Base-by-base conservation (phyloP, 2,329 filamentous ascomycete genomes). In the Fusarium sublunatum region DNA sequence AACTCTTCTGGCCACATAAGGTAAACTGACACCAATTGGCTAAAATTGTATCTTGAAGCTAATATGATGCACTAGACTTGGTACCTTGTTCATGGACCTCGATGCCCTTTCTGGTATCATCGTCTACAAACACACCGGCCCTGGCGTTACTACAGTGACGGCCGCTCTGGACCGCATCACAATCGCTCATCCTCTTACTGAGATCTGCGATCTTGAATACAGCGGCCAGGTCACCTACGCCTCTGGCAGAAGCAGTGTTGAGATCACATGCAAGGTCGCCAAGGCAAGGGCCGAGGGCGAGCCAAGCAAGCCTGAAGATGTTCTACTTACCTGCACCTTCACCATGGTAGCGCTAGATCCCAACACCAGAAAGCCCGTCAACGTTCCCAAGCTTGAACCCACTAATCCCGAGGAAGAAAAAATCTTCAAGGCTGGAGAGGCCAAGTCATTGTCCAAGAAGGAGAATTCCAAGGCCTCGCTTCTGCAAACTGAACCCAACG, bases 171-270 rank as follows among this genome's bases (percentile, higher is more conserved):
- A 83, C 57, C 76, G 81, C 10, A 82, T 83, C 70, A 81, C 77
- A 7, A 80, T 93, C 65, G 85, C 90, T 43, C 85, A 91, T 57
- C 89, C 90, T 1, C 78, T 93, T 24, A 89, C 86, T 34, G 89
- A 92, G 69, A 91, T 93, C 50, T 92, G 90, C 65, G 90, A 93
- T 73, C 83, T 93, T 9, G 88, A 93, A 70, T 83, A 92, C 35
- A 91, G 88, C 39, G 81, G 81, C 4, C 79, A 80, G 56, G 80
- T 82, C 8, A 82, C 90, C 0, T 92, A 91, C 72, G 89, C 90
- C 0, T 89, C 90, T 1, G 90, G 90, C 0, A 78, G 89, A 54
- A 90, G 87, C 58, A 91, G 88, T 71, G 86, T 91, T 75, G 90
- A 92, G 67, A 87, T 92, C 8, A 91, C 89, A 0, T 84, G 91